Conservation (phyloP, 805 yeast genomes). For the Jamesozyma lodderae region DNA sequence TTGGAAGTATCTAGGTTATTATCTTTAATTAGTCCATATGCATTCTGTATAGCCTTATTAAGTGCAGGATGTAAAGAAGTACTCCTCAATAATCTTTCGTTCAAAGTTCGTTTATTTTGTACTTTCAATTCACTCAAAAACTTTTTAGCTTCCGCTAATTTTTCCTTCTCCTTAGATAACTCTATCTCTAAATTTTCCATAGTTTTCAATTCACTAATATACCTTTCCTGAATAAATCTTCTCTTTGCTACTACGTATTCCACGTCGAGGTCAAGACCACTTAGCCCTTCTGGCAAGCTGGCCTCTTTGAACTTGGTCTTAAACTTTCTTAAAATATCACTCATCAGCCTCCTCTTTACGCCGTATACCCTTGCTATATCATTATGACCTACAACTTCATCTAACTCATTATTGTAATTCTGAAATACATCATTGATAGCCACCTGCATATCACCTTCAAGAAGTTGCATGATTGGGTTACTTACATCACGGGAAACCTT, state of each 20-base stretch:
- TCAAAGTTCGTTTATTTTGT: conserved; percentile 11
- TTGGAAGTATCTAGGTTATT: background rate
- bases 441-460: conserved; percentile 19
- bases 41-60: conserved; percentile 22
- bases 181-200: conserved; percentile 21
- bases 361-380: conserved; percentile 11
- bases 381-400: conserved; percentile 9
- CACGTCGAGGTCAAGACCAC: conserved; percentile 22
- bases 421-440: conserved; percentile 19
- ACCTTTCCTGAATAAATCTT: conserved; percentile 20
- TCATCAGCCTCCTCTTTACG: conserved; percentile 17
- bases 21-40: conserved; percentile 16
- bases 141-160: conserved; percentile 11
- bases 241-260: conserved; percentile 28
- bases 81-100: conserved; percentile 14
- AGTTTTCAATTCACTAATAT: conserved; percentile 16
- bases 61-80: conserved; percentile 23
- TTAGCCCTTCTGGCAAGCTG: conserved; percentile 20
- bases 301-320: conserved; percentile 14
- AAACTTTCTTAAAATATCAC: conserved; percentile 19
- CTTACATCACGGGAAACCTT: conserved; percentile 15
- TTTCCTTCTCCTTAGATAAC: conserved; percentile 15
- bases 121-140: conserved; percentile 6
- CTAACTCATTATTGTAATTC: conserved; percentile 16
- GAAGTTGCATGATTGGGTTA: conserved; percentile 13